Evolutionary conservation across 2,329 filamentous ascomycete species (phyloP).

Genomic region (Alternaria panax): DNA sequence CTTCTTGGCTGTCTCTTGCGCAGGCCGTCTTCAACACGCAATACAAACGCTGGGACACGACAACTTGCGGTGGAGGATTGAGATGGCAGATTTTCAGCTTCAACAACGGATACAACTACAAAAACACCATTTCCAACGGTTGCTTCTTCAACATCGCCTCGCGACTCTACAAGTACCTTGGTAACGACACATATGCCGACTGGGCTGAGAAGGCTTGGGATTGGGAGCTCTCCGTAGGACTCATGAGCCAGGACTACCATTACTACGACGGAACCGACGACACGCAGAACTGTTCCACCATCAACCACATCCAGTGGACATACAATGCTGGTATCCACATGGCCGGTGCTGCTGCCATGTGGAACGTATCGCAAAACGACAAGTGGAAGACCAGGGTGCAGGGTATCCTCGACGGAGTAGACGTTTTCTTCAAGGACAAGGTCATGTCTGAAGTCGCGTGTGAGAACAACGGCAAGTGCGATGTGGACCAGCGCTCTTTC

Average conservation of each 20-base stretch:
- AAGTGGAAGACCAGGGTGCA: constrained; percentile 40
- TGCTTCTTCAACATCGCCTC: constrained; percentile 83
- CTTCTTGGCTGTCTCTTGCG: constrained; percentile 72
- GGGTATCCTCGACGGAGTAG: constrained; percentile 47
- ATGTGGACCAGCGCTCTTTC: constrained; percentile 58
- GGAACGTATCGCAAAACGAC: constrained; percentile 51
- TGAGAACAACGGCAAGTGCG: constrained; percentile 55
- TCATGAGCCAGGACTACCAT: constrained; percentile 57
- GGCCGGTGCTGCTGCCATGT: constrained; percentile 57
- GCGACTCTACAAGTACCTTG: constrained; percentile 73
- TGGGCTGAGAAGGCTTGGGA: constrained; percentile 73
- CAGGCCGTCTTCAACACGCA: constrained; percentile 79
- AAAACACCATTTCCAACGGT: constrained; percentile 82
- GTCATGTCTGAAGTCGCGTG: constrained; percentile 60
- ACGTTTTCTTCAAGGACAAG: constrained; percentile 55
- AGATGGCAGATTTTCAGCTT: constrained; percentile 81
- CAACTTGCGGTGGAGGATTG: constrained; percentile 73
- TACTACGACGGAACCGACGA: constrained; percentile 57
- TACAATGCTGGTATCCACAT: constrained; percentile 58
- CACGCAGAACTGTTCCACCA: constrained; percentile 52
- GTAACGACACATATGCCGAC: constrained; percentile 61
- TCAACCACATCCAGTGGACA: constrained; percentile 57
- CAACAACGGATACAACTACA: constrained; percentile 82
- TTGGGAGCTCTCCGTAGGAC: constrained; percentile 58
- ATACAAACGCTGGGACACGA: constrained; percentile 71